Conservation (phyloP, 768 basidiomycete species). For the Butyriboletus loyo region DNA sequence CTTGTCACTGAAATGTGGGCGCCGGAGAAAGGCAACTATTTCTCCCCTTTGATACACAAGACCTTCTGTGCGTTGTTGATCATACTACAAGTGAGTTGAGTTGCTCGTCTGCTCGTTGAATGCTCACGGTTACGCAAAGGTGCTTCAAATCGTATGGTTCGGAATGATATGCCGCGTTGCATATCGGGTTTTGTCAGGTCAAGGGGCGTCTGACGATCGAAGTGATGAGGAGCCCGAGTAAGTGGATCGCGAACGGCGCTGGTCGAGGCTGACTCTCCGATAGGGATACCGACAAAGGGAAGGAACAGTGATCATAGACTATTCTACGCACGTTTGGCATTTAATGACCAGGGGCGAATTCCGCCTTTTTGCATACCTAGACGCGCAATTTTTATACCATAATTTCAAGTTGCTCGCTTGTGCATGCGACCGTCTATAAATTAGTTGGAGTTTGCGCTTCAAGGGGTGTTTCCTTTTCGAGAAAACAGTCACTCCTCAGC, state of each 20-base stretch:
- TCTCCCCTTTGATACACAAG: slow-evolving; percentile 43
- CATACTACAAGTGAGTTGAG: slow-evolving; percentile 53
- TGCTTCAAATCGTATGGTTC: slow-evolving; percentile 84
- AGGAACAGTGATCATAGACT: slow-evolving; percentile 29
- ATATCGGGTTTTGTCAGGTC: slow-evolving; percentile 71
- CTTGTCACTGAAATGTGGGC: slow-evolving; percentile 56
- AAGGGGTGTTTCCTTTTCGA: slow-evolving; percentile 28
- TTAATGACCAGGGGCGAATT: slow-evolving; percentile 24
- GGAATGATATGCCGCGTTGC: slow-evolving; percentile 80
- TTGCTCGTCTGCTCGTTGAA: not conserved
- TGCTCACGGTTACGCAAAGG: slow-evolving; percentile 36
- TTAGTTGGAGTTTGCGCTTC: not conserved
- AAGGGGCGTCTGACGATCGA: slow-evolving; percentile 77
- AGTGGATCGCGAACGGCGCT: slow-evolving; percentile 16
- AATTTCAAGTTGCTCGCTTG: slow-evolving; percentile 12
- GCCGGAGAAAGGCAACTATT: slow-evolving; percentile 53
- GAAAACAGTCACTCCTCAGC: slow-evolving; percentile 9
- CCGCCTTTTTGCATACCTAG: slow-evolving; percentile 28
- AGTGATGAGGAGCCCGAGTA: slow-evolving; percentile 77
- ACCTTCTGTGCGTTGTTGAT: slow-evolving; percentile 56
- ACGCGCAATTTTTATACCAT: slow-evolving; percentile 28
- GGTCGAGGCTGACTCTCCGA: slow-evolving; percentile 10
- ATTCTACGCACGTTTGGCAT: slow-evolving; percentile 17
- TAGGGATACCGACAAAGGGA: slow-evolving; percentile 19
- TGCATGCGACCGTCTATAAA: not conserved